Percentiles rank a stretch among this genome's conserved stretches.
phyloP scores from a whole-genome alignment of 2,329 filamentous ascomycete species.

The Fusarium gaditjirri region DNA sequence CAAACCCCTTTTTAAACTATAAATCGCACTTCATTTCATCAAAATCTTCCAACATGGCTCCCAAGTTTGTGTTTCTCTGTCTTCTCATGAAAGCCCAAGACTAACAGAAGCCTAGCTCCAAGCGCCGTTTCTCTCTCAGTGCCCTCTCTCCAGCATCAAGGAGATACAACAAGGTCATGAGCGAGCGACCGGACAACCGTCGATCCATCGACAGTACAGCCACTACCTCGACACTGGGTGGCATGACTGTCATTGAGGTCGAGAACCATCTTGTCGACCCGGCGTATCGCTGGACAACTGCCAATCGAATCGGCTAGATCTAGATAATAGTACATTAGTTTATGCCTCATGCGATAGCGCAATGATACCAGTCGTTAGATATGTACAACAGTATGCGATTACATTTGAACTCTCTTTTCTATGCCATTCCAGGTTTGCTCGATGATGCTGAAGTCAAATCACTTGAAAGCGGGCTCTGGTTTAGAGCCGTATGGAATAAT shows the following conservation, averaged over 20 bases:
- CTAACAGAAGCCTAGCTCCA: not conserved
- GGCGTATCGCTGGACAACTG: slow-evolving; percentile 25
- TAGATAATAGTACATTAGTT: fast-evolving
- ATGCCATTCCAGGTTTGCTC: not conserved
- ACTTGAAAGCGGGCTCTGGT: slow-evolving; percentile 29
- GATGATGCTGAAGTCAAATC: fast-evolving
- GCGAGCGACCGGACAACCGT: not conserved
- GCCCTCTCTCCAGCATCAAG: slow-evolving; percentile 2
- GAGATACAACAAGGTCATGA: slow-evolving; percentile 25
- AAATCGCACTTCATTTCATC: fast-evolving
- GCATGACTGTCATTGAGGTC: slow-evolving; percentile 5
- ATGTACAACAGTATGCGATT: not conserved
- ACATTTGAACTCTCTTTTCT: not conserved
- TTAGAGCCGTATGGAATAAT: slow-evolving; percentile 45
- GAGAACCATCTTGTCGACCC: slow-evolving; percentile 17
- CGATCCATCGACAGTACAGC: slow-evolving; percentile 16
- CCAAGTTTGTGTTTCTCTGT: not conserved
- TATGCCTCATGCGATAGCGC: fast-evolving
- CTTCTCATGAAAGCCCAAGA: fast-evolving
- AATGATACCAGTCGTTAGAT: not conserved
- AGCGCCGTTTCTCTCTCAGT: slow-evolving; percentile 24
- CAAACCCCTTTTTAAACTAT: fast-evolving
- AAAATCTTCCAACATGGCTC: not conserved
- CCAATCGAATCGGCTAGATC: slow-evolving; percentile 3
- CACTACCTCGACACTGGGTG: slow-evolving; percentile 1